A percentile compares a stretch with the other conserved stretches of the same genome.
Conservation (phyloP, 768 basidiomycete species). For the Xerocomus brunneocitrinus region DNA sequence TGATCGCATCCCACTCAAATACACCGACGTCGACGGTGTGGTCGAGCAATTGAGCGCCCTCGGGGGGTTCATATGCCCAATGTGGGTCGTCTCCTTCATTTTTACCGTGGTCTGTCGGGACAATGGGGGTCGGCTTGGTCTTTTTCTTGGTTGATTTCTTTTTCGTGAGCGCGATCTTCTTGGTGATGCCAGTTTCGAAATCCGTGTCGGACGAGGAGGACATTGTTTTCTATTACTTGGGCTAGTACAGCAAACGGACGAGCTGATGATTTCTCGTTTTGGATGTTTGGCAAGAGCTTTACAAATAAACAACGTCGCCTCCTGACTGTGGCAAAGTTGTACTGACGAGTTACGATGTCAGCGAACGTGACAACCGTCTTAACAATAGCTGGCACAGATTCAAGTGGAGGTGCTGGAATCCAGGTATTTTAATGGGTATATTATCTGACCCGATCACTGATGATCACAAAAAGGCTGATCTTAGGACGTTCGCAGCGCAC, state of each 20-base stretch:
- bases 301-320: constrained; percentile 21
- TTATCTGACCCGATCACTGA: not conserved
- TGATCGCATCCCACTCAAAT: constrained; percentile 68
- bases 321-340: not conserved
- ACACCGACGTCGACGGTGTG: constrained; percentile 40
- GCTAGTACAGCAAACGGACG: no score
- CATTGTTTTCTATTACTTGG: constrained; percentile 3
- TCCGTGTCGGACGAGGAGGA: constrained; percentile 22
- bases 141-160: constrained; percentile 15
- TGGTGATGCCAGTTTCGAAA: constrained; percentile 6
- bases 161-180: constrained; percentile 6
- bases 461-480: constrained; percentile 58
- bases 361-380: constrained; percentile 38
- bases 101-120: constrained; percentile 31
- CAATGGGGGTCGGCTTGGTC: constrained; percentile 1
- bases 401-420: constrained; percentile 85
- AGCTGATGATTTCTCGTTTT: constrained; percentile 4
- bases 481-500: constrained; percentile 78
- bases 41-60: constrained; percentile 46
- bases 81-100: constrained; percentile 52
- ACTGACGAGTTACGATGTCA: constrained; percentile 1
- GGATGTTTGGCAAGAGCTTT: constrained; percentile 28
- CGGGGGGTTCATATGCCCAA: constrained; percentile 60
- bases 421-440: constrained; percentile 46
- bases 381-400: constrained; percentile 79